These are phyloP conservation scores for Taiozyma sp. DNA, from an alignment of 1,139 yeast genomes.

Conservation along the genomic window DNA sequence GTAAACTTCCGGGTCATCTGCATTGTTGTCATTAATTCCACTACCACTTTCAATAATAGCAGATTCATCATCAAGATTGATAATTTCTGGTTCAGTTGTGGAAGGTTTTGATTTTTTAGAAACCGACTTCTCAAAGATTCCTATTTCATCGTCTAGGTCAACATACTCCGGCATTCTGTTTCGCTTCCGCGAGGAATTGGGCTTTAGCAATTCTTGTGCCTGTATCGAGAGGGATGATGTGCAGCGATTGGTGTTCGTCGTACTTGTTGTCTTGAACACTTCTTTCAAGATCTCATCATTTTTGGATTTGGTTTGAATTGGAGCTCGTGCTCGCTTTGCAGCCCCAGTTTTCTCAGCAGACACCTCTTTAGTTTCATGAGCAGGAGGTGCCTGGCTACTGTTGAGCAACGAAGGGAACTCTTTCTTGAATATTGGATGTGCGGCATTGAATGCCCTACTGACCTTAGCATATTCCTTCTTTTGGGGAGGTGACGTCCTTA, in stretches of 20 bases:
- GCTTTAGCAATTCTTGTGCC: neutral
- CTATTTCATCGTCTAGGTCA: conserved; percentile 6
- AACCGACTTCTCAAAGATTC: neutral
- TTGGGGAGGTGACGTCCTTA: neutral
- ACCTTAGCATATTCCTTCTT: conserved; percentile 8
- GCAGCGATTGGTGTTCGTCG: neutral
- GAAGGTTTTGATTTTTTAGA: neutral
- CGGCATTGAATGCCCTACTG: conserved; percentile 14
- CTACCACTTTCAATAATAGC: neutral
- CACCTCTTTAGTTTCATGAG: conserved; percentile 4
- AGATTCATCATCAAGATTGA: conserved; percentile 6
- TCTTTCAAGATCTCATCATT: neutral
- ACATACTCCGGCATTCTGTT: neutral
- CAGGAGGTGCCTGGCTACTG: conserved; percentile 5
- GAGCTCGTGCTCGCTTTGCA: neutral
- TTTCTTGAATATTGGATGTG: conserved; percentile 41
- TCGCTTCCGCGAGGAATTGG: neutral
- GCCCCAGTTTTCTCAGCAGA: neutral
- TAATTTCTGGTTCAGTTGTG: neutral
- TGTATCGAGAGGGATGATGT: neutral
- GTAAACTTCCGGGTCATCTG: conserved; percentile 2
- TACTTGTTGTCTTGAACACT: neutral
- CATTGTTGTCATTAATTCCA: neutral
- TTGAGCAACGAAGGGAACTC: conserved; percentile 60
- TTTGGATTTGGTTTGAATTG: neutral